A percentile compares a stretch with the other conserved stretches of the same genome.
phyloP scores from a whole-genome alignment of 192 early-diverging fungal species.

The Chytriomyces confervae region DNA sequence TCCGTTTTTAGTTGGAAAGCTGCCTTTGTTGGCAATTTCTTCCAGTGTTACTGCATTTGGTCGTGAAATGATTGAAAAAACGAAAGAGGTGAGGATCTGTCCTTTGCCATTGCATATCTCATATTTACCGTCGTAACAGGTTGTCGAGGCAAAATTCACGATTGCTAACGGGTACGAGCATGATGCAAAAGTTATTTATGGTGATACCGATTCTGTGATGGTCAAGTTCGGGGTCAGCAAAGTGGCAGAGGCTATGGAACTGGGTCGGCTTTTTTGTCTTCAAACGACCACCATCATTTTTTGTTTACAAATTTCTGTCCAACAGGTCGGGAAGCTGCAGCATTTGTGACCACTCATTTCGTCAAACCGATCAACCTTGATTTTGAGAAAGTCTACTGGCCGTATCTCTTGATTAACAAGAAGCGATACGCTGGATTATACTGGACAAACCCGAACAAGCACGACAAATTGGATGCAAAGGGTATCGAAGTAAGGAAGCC shows the following conservation, averaged over 20 bases:
- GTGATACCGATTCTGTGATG: constrained; percentile 99
- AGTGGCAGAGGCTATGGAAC: constrained; percentile 84
- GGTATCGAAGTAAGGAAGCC: not conserved
- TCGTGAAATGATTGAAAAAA: constrained; percentile 92
- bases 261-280: constrained; percentile 56
- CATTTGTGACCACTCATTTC: constrained; percentile 84
- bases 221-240: constrained; percentile 89
- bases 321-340: constrained; percentile 78
- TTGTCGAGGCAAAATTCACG: constrained; percentile 82
- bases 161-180: constrained; percentile 86
- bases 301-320: not conserved
- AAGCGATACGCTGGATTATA: constrained; percentile 98
- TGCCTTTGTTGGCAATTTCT: constrained; percentile 93
- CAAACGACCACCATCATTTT: not conserved
- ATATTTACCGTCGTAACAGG: constrained; percentile 31
- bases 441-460: constrained; percentile 92
- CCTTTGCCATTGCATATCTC: constrained; percentile 9
- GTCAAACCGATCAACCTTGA: constrained; percentile 95
- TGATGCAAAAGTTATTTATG: constrained; percentile 93
- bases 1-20: constrained; percentile 65
- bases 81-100: constrained; percentile 62
- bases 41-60: constrained; percentile 94
- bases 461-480: constrained; percentile 64
- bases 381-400: constrained; percentile 99
- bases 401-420: constrained; percentile 97